A percentile compares a stretch with the other conserved stretches of the same genome.
Evolutionary conservation across 805 yeast species (phyloP).

Genomic region (Suhomyces sp.): DNA sequence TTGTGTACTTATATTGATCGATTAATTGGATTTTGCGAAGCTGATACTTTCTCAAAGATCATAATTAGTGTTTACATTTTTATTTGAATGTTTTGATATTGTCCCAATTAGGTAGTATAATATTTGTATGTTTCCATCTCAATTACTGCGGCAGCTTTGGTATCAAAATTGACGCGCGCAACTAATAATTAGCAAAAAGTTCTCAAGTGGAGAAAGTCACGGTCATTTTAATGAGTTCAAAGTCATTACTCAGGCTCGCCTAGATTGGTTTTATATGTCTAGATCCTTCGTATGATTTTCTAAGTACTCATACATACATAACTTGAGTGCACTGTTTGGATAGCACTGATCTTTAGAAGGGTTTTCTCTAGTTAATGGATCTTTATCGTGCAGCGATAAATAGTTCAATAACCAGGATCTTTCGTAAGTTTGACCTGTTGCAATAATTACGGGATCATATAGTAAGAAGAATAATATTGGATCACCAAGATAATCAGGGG

Average conservation of each 20-base stretch:
- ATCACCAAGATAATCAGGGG: slow-evolving; percentile 37
- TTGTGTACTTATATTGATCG: neutral
- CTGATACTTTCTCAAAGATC: neutral
- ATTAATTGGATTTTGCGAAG: neutral
- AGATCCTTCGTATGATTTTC: neutral
- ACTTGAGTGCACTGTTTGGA: slow-evolving; percentile 9
- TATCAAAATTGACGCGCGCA: neutral
- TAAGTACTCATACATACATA: slow-evolving; percentile 11
- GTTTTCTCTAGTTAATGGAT: slow-evolving; percentile 37
- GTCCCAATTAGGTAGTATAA: slow-evolving; percentile 17
- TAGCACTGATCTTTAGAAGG: slow-evolving; percentile 8
- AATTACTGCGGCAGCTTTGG: neutral
- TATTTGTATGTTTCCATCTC: neutral
- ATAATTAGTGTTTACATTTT: slow-evolving; percentile 2
- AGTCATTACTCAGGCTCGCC: neutral
- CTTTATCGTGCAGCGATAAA: slow-evolving; percentile 29
- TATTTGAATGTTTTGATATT: slow-evolving; percentile 13
- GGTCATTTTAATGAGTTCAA: neutral
- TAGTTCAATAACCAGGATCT: slow-evolving; percentile 35
- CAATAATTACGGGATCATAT: slow-evolving; percentile 44
- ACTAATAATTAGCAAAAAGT: neutral
- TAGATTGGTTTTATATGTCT: neutral
- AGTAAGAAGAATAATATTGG: slow-evolving; percentile 41
- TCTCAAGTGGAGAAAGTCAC: neutral
- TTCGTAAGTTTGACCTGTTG: slow-evolving; percentile 43